Base-by-base conservation (phyloP, 192 early-diverging fungal genomes). In the Dissophora ornata region DNA sequence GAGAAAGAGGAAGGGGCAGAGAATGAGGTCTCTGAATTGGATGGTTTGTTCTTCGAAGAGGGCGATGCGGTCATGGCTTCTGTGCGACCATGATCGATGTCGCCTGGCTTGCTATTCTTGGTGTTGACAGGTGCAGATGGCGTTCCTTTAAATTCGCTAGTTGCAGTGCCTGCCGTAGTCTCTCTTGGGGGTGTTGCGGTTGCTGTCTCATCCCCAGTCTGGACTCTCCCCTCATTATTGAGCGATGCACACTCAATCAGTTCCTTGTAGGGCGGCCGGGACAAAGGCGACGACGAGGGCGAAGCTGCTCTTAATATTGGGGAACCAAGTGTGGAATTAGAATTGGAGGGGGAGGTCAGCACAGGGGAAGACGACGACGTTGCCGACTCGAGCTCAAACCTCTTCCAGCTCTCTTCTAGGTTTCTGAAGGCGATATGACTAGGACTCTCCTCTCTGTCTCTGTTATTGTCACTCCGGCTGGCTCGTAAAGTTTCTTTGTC, bases 171-270 rank as follows among this genome's bases (percentile, higher is more conserved):
- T 18, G 2, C 29, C 16, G 9, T n/a, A n/a, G n/a, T n/a, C n/a
- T n/a, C n/a, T n/a, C n/a, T n/a, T n/a, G n/a, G n/a, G n/a, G n/a
- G n/a, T n/a, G n/a, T n/a, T n/a, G n/a, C n/a, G n/a, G n/a, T 36
- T 38, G 12, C n/a, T 5, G 36, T 21, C 40, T 32, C 21, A 16
- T 2, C 19, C 15, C 19, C 45, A n/a, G n/a, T n/a, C 21, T 47
- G 12, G 45, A 47, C 45, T 22, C 1, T n/a, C 8, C 16, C 21
- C 19, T 13, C 52, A 13, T 70, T 40, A 2, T 38, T 65, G 21
- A 74, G 24, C 0, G 56, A 60, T 9, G 28, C 63, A 44, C 71
- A 75, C 45, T 75, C 71, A 24, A 75, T 67, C 57, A 75, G 25
- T 30, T 75, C 71, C 21, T 32, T 30, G 28, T 75, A 75, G 2